Evolutionary conservation across 2,329 filamentous ascomycete genomes (phyloP).

Genomic region (Monilinia fructicola): DNA sequence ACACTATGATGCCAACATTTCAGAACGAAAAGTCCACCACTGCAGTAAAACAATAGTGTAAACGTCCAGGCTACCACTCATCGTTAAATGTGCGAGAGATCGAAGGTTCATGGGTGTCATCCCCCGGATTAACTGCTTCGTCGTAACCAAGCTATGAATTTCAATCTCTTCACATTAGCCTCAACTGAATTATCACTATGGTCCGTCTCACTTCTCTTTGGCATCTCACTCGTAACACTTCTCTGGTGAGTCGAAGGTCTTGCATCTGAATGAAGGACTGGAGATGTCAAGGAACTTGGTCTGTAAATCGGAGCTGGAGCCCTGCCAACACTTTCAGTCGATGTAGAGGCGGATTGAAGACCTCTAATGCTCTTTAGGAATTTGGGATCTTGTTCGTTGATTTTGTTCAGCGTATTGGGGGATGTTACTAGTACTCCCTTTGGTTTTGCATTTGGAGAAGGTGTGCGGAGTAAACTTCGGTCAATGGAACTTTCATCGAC

Average conservation of each 20-base stretch:
- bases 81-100: neutral
- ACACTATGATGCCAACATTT: too few species aligned
- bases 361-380: constrained; percentile 29
- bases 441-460: constrained; percentile 13
- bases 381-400: constrained; percentile 34
- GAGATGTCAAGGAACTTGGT: neutral
- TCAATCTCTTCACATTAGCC: neutral
- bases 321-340: neutral
- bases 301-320: neutral
- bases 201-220: neutral
- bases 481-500: constrained; percentile 4
- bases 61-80: neutral
- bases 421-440: constrained; percentile 17
- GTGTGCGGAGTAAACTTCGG: constrained; percentile 18
- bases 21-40: neutral
- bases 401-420: constrained; percentile 31
- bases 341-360: constrained; percentile 22
- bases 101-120: neutral
- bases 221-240: neutral
- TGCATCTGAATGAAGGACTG: neutral
- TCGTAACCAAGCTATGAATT: neutral
- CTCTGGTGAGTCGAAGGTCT: neutral
- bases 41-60: neutral
- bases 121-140: neutral
- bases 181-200: neutral